Base-by-base conservation (phyloP, 2,329 filamentous ascomycete genomes). In the Fusarium mexicanum region DNA sequence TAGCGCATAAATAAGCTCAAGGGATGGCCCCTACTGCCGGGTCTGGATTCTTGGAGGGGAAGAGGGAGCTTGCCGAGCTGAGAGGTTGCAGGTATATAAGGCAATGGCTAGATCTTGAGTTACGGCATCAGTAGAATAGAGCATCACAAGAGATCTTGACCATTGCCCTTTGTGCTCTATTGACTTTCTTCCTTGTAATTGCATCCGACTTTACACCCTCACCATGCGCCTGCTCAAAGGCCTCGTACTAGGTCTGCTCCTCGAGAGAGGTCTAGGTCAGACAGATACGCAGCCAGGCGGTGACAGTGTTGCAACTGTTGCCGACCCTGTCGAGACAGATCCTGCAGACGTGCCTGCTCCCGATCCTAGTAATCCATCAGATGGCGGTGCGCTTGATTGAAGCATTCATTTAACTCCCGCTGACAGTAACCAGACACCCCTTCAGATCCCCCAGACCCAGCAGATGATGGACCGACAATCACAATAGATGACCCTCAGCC, bases 191-290 rank as follows among this genome's bases (percentile, higher is more conserved):
- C 20, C 17, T 20, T 6, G 4, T 11, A 10, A 20, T 16, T 20
- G 4, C n/a, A 35, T 16, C 16, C 6, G 6, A 26, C 17, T 6
- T 6, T 3, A 5, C 10, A 37, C 2, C 5, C 2, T 24, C 17
- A 44, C 13, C 2, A 67, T 67, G 64, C 64, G 44, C n/a, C 24
- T 67, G 13, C 48, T 67, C 16, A 67, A 44, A 29, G 26, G 64
- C 26, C 38, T 67, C 13, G 26, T 67, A 6, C 20, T 67, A 18
- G 51, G 64, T 24, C 38, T 67, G 0, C 43, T 67, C 9, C 35
- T 61, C 7, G 62, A 67, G 26, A 60, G 51, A 40, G 51, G 64
- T 3, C 44, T 67, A 1, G 9, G 51, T 8, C 64, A 67, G 37
- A 67, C 62, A 6, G 62, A 67, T 5, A 2, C 26, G 4, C 37